Base-by-base conservation (phyloP, 352 stramenopile genomes). In the Globisporangium alternatum region DNA sequence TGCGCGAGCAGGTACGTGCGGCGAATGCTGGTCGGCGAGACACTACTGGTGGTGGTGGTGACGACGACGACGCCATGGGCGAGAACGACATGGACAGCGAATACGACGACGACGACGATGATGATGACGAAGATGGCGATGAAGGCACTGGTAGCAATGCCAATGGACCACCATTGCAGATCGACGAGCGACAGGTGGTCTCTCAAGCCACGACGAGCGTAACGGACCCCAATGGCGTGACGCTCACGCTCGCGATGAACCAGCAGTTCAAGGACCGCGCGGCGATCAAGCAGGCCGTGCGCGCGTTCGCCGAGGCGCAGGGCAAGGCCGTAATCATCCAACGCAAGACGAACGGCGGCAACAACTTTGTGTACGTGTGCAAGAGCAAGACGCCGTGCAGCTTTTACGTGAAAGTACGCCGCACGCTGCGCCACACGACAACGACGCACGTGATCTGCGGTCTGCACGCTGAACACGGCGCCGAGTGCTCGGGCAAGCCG, bases 361-460 rank as follows among this genome's bases (percentile, higher is more conserved):
- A 80, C 58, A 84, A 78, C 66, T 81, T 84, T 33, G 72, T 66
- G 19, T 82, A 78, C 45, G 35, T 78, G 10, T 84, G 76, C 74
- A 78, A 72, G 48, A 84, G 76, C 54, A 56, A 62, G 6, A 82
- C 74, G 19, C 68, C 51, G 37, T 84, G 76, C 64, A 56, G 41
- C 33, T 84, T 84, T 37, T 67, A 75, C 21, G 71, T 81, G 30
- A 72, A 80, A 51, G 72, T 72, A 58, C 72, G 75, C 53, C 52
- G 60, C 13, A 37, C 54, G 25, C 52, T 60, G 22, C 60, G 60
- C 48, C 31, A 35, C 6, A 52, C 19, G 28, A 55, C 60, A 19
- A 53, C 35, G 17, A 55, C 56, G 2, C 52, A 60, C 31, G 25
- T 55, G 28, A 45, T 66, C 30, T 30, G 30, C 8, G 81, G 72